Base-by-base conservation (phyloP, 495 filamentous ascomycete genomes). In the Echria macrotheca region DNA sequence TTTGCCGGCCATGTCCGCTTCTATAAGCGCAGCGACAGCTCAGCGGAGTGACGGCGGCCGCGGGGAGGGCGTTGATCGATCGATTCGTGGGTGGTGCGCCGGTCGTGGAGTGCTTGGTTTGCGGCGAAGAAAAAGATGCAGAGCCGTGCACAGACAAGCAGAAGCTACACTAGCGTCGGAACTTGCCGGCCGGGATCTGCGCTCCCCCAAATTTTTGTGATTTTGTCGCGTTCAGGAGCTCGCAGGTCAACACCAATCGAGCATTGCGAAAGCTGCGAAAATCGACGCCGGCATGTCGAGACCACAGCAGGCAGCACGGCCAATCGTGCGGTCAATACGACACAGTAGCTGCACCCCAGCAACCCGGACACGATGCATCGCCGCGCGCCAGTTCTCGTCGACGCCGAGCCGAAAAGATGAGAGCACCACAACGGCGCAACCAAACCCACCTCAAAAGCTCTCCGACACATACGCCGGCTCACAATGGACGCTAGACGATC, bases 251-350 rank as follows among this genome's bases (percentile, higher is more conserved):
- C 43, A 26, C 45, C 45, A 17, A 44, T 44, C 24, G 41, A 17
- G 26, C 19, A 15, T 44, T n/a, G 19, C 22, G 38, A 41, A 35
- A 38, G 21, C 19, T 14, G 17, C 4, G 10, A 32, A 23, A 32
- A 46, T 29, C 29, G 28, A 22, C 31, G 15, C 19, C 31, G 72
- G 64, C 66, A 87, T 87, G 83, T 79, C 82, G 63, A 73, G 78
- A 67, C 82, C 79, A 60, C 82, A 84, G 69, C 77, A 76, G 76
- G 82, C 78, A 63, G 78, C 76, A 15, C 79, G 78, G 70, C 84
- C 84, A 39, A 63, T 87, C 64, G 69, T 81, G 47, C 75, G 78
- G 76, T 82, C 77, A 49, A 66, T 87, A 39, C 78, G 77, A 58
- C 76, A 72, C 44, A 31, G 55, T 37, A 55, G 52, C 56, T 64